Evolutionary conservation across 352 stramenopile genomes (phyloP), one percentile per base, ranked within the genome.

Genomic region (Globisporangium paddicum): DNA sequence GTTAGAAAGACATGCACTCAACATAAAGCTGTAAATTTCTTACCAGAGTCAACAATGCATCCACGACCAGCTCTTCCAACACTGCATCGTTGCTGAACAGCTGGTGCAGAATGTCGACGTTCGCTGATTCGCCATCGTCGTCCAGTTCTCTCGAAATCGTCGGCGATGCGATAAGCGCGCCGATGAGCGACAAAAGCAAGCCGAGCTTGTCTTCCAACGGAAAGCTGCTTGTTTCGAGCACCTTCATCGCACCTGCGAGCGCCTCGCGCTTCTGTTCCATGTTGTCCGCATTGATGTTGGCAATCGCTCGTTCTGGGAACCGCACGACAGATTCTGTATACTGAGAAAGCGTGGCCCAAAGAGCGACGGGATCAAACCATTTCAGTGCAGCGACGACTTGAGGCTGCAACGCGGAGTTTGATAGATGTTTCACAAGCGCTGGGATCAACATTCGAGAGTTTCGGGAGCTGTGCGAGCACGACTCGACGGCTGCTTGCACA

Each of bases 361-460:
- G 62, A 5, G 83, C 70, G 32, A 61, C 55, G 3, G 79, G 72
- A 5, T 92, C 79, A 56, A 93, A 95, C 30, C 71, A 72, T 21
- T 89, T 82, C 2, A 95, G 68, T 8, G 83, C 80, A 5, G 72
- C 64, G 1, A 95, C 80, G 41, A 90, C 79, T 60, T 91, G 76
- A 2, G 75, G 66, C 0, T 82, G 80, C 34, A 93, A 55, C 16
- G 77, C 58, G 3, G 82, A 79, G 51, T 92, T 87, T 3, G 80
- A 62, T 0, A 95, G 63, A 57, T 90, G 83, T 46, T 95, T 91
- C 49, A 95, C 72, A 6, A 95, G 60, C 0, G 86, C 81, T 3
- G 86, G 86, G 34, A 95, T 87, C 2, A 95, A 67, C 82, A 95
- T 95, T 52, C 84, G 69, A 1, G 86, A 95, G 50, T 79, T 80